Evolutionary conservation across 345 rosid species (phyloP).

Genomic region (Aquilaria yunnanensis): DNA sequence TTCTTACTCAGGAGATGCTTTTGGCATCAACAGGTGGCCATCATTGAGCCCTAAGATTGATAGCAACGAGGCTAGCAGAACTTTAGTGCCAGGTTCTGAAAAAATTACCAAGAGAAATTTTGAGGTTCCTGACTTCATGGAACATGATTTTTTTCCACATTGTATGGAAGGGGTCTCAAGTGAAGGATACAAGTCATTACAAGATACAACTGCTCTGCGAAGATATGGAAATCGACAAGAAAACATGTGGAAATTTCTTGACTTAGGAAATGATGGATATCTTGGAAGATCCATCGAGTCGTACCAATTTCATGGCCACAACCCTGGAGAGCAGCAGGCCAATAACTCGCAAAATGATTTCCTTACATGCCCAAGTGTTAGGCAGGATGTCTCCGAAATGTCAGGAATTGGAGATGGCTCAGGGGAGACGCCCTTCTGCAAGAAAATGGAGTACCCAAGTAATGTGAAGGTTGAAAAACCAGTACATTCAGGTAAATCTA

Average conservation of each 20-base stretch:
- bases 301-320: conserved; percentile 22
- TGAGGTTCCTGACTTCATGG: conserved; percentile 19
- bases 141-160: conserved; percentile 21
- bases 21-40: conserved; percentile 21
- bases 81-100: conserved; percentile 26
- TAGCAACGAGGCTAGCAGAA: conserved; percentile 18
- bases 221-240: conserved; percentile 21
- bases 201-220: conserved; percentile 20
- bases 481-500: conserved; percentile 19
- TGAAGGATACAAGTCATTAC: conserved; percentile 17
- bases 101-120: conserved; percentile 20
- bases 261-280: conserved; percentile 20
- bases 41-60: conserved; percentile 22
- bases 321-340: conserved; percentile 20
- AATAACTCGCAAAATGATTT: conserved; percentile 18
- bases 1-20: conserved; percentile 18
- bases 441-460: conserved; percentile 20
- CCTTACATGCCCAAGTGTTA: conserved; percentile 19
- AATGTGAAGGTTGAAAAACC: conserved; percentile 21
- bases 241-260: conserved; percentile 23
- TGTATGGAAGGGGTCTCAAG: conserved; percentile 15
- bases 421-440: conserved; percentile 21
- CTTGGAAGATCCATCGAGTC: conserved; percentile 18
- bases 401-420: conserved; percentile 12
- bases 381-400: conserved; percentile 17